phyloP scores from a whole-genome alignment of 495 filamentous ascomycete species.

The Penicillium egyptiacum region DNA sequence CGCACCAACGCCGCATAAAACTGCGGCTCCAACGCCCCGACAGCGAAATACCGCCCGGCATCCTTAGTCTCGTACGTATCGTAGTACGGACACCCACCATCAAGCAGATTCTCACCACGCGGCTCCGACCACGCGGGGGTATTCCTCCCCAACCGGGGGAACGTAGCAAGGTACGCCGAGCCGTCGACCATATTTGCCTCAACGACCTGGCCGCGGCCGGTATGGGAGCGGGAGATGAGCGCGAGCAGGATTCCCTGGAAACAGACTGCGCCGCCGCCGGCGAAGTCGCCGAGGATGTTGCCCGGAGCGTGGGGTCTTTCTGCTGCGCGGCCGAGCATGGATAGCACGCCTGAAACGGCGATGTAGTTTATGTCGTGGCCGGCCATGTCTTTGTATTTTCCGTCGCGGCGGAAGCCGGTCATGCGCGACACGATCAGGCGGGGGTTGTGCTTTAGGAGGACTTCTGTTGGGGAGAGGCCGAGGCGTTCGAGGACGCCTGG shows the following conservation, averaged over 20 bases:
- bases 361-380: constrained; percentile 99
- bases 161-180: constrained; percentile 70
- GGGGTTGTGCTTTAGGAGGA: constrained; percentile 67
- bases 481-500: constrained; percentile 86
- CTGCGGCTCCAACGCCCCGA: constrained; percentile 83
- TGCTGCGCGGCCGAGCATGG: constrained; percentile 66
- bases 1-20: constrained; percentile 71
- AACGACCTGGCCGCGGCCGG: constrained; percentile 78
- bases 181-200: constrained; percentile 98
- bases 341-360: constrained; percentile 77
- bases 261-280: constrained; percentile 79
- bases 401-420: constrained; percentile 86
- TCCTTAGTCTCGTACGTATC: constrained; percentile 84
- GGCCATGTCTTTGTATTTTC: constrained; percentile 81
- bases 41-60: constrained; percentile 76
- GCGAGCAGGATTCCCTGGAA: constrained; percentile 58
- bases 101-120: constrained; percentile 75
- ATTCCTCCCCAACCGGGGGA: constrained; percentile 64
- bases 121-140: constrained; percentile 56
- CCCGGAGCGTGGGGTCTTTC: constrained; percentile 74
- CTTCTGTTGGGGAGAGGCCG: constrained; percentile 62
- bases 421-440: constrained; percentile 78
- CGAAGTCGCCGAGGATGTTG: constrained; percentile 89
- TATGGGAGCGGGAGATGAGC: constrained; percentile 41
- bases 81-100: constrained; percentile 85